Percentiles rank a stretch among this genome's conserved stretches.
phyloP scores from a whole-genome alignment of 2,329 filamentous ascomycete genomes.

The Cordyceps pruinosa region DNA sequence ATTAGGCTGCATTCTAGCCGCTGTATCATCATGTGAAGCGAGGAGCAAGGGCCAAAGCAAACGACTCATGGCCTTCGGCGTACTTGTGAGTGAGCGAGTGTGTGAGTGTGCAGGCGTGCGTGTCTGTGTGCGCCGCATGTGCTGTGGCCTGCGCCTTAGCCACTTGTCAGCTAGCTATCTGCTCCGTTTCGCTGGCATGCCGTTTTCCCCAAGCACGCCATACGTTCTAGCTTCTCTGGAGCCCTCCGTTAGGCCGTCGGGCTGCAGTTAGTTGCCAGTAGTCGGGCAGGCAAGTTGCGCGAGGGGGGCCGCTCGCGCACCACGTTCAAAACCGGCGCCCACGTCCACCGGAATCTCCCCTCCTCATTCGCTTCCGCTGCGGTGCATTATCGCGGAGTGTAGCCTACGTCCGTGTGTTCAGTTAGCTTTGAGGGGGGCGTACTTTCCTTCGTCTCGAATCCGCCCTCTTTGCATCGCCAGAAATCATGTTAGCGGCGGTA shows the following conservation, averaged over 20 bases:
- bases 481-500: neutral
- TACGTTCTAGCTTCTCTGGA: conserved; percentile 4
- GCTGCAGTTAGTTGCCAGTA: neutral
- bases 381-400: neutral
- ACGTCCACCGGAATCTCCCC: no score
- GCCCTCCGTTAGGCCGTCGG: neutral
- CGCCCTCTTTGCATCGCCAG: neutral
- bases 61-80: no score
- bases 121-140: no score
- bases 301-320: neutral
- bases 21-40: neutral
- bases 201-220: conserved; percentile 7
- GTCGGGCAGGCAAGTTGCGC: neutral
- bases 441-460: neutral
- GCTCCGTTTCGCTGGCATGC: conserved; percentile 1
- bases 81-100: no score
- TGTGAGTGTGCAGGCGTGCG: no score
- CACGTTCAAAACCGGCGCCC: no score
- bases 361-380: no score
- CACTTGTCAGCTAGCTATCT: no score
- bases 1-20: neutral
- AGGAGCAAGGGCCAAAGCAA: neutral
- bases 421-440: neutral
- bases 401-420: neutral
- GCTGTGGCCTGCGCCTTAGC: no score